Conservation (phyloP, 352 stramenopile species). For the Phytophthora hybrid region DNA sequence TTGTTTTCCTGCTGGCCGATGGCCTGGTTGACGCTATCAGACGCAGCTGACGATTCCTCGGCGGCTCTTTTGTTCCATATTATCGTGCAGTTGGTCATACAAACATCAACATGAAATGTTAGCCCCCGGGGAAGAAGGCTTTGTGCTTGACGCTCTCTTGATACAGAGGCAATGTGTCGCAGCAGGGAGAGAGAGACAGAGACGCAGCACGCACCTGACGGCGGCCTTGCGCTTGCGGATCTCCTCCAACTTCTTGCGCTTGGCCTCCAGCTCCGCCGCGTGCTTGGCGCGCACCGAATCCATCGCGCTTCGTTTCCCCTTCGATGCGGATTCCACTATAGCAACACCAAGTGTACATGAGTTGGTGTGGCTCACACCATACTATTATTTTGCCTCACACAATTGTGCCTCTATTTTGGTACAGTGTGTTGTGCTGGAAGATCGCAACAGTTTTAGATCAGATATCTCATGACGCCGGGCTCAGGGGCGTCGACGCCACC, state of each 20-base stretch:
- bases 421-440: background rate
- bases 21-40: slow-evolving; percentile 60
- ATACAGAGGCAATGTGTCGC: background rate
- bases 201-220: slow-evolving; percentile 52
- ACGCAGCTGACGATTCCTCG: slow-evolving; percentile 51
- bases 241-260: slow-evolving; percentile 92
- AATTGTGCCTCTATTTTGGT: background rate
- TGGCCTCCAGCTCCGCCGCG: slow-evolving; percentile 87
- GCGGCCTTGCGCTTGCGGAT: slow-evolving; percentile 87
- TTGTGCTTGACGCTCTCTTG: background rate
- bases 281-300: slow-evolving; percentile 85
- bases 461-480: slow-evolving; percentile 1
- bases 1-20: slow-evolving; percentile 79
- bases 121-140: background rate
- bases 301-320: slow-evolving; percentile 39
- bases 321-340: slow-evolving; percentile 11
- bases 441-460: slow-evolving; percentile 12
- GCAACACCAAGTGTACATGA: background rate
- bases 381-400: background rate
- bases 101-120: slow-evolving; percentile 14
- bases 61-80: slow-evolving; percentile 36
- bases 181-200: background rate
- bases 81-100: slow-evolving; percentile 7
- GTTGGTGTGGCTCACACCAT: slow-evolving; percentile 8
- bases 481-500: slow-evolving; percentile 1